Conservation (phyloP, 2,329 filamentous ascomycete species). For the Diaporthe sp. region DNA sequence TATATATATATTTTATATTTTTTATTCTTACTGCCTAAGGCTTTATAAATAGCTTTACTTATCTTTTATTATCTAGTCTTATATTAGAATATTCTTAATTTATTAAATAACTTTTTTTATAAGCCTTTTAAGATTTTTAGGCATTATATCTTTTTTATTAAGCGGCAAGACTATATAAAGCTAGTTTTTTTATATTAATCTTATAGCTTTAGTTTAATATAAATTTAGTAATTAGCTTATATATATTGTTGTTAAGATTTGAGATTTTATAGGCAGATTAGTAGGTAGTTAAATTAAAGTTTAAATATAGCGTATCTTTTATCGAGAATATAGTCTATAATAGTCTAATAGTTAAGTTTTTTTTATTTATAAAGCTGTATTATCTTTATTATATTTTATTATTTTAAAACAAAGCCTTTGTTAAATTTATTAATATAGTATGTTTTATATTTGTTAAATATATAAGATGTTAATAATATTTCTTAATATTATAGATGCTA, state of each 20-base stretch:
- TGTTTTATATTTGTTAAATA: not conserved
- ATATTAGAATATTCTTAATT: too few species aligned
- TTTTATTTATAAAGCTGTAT: not conserved
- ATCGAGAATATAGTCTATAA: not conserved
- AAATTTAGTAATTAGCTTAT: not conserved
- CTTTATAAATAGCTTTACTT: too few species aligned
- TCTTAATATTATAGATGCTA: not conserved
- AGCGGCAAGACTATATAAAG: too few species aligned
- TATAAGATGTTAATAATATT: not conserved
- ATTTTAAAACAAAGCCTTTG: not conserved
- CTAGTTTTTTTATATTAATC: too few species aligned
- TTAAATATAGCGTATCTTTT: not conserved
- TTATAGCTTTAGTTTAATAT: too few species aligned
- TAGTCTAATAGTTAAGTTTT: not conserved
- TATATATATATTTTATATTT: too few species aligned
- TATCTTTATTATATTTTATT: not conserved
- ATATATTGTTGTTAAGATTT: not conserved
- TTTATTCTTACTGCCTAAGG: too few species aligned
- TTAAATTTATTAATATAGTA: not conserved
- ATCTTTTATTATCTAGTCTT: too few species aligned
- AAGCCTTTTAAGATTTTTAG: too few species aligned
- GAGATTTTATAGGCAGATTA: not conserved
- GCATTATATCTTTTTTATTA: too few species aligned
- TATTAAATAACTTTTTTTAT: too few species aligned
- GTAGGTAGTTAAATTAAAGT: not conserved